A percentile compares a stretch with the other conserved stretches of the same genome.
phyloP scores from a whole-genome alignment of 345 rosid species.

The Hibiscus tridactylites region DNA sequence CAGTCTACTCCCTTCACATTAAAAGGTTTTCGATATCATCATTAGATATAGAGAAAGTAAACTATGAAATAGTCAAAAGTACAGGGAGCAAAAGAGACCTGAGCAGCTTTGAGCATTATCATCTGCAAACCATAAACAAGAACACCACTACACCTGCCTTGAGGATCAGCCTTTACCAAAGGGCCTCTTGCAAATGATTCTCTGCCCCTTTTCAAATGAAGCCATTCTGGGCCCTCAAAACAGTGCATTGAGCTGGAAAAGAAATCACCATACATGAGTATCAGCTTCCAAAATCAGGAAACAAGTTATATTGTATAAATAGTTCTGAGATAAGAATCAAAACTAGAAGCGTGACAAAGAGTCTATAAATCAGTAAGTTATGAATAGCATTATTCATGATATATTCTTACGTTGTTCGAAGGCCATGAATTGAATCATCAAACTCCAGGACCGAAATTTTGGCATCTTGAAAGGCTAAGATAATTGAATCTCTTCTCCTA shows the following conservation, averaged over 20 bases:
- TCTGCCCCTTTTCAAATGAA: slow-evolving; percentile 89
- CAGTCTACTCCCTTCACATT: background rate
- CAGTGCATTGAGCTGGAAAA: slow-evolving; percentile 93
- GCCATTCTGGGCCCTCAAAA: slow-evolving; percentile 96
- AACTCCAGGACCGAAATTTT: slow-evolving; percentile 81
- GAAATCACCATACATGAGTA: slow-evolving; percentile 1
- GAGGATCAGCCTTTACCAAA: slow-evolving; percentile 85
- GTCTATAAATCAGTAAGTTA: background rate
- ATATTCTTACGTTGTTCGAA: slow-evolving; percentile 54
- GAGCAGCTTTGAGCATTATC: slow-evolving; percentile 90
- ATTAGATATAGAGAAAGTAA: background rate
- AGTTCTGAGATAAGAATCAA: background rate
- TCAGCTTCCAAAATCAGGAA: background rate
- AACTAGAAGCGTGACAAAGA: background rate
- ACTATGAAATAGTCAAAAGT: background rate
- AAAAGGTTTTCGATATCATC: background rate
- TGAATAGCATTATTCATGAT: background rate
- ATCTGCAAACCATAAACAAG: slow-evolving; percentile 95
- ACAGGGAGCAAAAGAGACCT: slow-evolving; percentile 49
- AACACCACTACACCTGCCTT: slow-evolving; percentile 90
- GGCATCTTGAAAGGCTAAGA: slow-evolving; percentile 71
- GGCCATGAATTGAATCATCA: slow-evolving; percentile 84
- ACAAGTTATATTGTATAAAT: background rate
- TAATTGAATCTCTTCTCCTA: slow-evolving; percentile 70
- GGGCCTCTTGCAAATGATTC: slow-evolving; percentile 89